Base-by-base conservation (phyloP, 2,329 filamentous ascomycete species). In the Penicillium sp. region DNA sequence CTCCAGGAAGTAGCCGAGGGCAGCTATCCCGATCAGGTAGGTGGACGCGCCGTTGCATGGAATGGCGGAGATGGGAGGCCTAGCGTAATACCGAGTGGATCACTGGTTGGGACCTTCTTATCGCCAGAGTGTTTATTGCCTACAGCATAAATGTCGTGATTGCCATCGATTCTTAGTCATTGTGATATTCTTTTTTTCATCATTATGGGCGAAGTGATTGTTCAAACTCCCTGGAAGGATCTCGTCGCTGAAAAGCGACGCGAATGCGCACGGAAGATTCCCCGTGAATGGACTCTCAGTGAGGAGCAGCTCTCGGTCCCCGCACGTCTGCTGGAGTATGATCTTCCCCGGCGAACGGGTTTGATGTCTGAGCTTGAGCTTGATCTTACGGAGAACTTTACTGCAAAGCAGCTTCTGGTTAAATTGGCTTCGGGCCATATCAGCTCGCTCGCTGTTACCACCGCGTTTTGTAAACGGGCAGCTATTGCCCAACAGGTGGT, bases 321-420 rank as follows among this genome's bases (percentile, higher is more conserved):
- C 10, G 43, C 53, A 5, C 54, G 46, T 39, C 43, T 64, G 3
- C 44, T 71, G 6, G 62, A 60, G 3, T 55, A 58, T 53, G 56
- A 55, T 39, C 39, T 62, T 4, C 54, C 57, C 0, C 54, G 56
- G 9, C 47, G 46, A 44, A 76, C 74, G 44, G 77, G 78, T 1
- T 62, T 82, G 7, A 61, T 82, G 6, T 71, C 75, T 0, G 42
- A 68, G 0, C 53, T 66, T n/a, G 79, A 82, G 58, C 55, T 81
- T 3, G 66, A 70, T 8, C 78, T 82, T 31, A 82, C 80, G 0
- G 63, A 67, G 44, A 58, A 58, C 3, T 62, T 61, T 35, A 51
- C 58, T 3, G 64, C 61, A 5, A 44, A 41, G 0, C 52, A 63
- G 16, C 50, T 67, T 8, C 28, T 65, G 6, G 45, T 24, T 3